Conservation (phyloP, 192 early-diverging fungal genomes). For the Podila horticola region DNA sequence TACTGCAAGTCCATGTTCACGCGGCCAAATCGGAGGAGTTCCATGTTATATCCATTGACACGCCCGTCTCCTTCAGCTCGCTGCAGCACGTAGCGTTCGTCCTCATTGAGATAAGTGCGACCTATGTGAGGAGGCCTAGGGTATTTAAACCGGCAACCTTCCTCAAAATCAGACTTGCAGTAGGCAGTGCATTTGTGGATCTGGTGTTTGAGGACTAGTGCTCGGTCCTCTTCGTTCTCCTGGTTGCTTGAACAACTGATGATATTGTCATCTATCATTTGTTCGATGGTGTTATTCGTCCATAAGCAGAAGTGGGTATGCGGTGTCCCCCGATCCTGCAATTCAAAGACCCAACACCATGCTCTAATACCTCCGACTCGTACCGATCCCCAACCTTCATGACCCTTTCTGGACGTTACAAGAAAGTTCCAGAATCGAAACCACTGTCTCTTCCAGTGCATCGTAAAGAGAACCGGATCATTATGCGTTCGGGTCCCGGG, state of each 20-base stretch:
- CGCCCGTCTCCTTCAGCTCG: constrained; percentile 8
- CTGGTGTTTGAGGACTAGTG: constrained; percentile 20
- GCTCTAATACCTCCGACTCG: constrained; percentile 10
- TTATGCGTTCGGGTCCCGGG: no score
- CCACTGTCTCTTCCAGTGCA: no score
- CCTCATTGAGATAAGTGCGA: constrained; percentile 3
- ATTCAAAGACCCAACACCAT: constrained; percentile 27
- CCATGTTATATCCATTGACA: constrained; percentile 18
- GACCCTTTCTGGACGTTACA: constrained; percentile 23
- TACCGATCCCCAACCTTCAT: constrained; percentile 10
- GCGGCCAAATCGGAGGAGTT: constrained; percentile 17
- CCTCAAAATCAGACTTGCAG: constrained; percentile 11
- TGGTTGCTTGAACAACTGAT: background rate
- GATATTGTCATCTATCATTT: constrained; percentile 6
- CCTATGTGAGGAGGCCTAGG: constrained; percentile 1
- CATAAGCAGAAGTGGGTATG: constrained; percentile 14
- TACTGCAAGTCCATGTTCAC: constrained; percentile 29
- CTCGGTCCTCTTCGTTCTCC: constrained; percentile 4
- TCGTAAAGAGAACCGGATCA: no score
- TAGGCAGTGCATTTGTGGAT: constrained; percentile 15
- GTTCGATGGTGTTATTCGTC: constrained; percentile 1
- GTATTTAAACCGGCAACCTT: constrained; percentile 20
- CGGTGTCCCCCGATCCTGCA: constrained; percentile 17
- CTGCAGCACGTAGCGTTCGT: constrained; percentile 4
- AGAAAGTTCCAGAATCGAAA: constrained; percentile 16